A percentile compares a stretch with the other conserved stretches of the same genome.
These are phyloP conservation scores for Eucalyptus microcorys DNA, from an alignment of 345 rosid genomes.

Conservation along the genomic window DNA sequence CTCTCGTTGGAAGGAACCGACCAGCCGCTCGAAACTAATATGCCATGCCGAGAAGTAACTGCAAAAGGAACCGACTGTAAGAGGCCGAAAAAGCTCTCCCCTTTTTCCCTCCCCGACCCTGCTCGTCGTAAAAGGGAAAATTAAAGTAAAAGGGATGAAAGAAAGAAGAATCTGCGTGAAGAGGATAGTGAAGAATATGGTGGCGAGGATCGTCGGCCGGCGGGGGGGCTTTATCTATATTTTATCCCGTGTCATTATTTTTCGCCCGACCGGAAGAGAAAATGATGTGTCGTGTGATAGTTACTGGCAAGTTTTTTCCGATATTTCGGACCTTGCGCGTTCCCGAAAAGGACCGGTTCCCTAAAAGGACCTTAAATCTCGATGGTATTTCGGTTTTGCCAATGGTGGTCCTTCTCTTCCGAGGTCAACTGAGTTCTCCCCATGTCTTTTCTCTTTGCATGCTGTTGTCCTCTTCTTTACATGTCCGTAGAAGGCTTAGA, in stretches of 20 bases:
- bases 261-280: neutral
- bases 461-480: neutral
- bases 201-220: constrained; percentile 39
- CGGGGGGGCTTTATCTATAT: constrained; percentile 27
- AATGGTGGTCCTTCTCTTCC: neutral
- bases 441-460: neutral
- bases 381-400: neutral
- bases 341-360: neutral
- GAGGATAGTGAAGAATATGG: constrained; percentile 24
- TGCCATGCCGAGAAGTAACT: neutral
- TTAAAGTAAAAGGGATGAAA: constrained; percentile 2
- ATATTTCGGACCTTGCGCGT: neutral
- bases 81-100: neutral
- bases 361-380: neutral
- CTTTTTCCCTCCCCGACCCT: neutral
- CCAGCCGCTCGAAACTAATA: neutral
- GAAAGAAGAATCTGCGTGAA: neutral
- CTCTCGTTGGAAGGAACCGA: neutral
- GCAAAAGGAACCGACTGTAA: neutral
- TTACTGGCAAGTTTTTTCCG: neutral
- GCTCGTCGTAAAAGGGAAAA: neutral
- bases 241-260: neutral
- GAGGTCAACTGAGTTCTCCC: neutral
- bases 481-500: neutral
- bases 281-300: neutral